Base-by-base conservation (phyloP, 176 grass and related monocot genomes). In the Microstegium vimineum region DNA sequence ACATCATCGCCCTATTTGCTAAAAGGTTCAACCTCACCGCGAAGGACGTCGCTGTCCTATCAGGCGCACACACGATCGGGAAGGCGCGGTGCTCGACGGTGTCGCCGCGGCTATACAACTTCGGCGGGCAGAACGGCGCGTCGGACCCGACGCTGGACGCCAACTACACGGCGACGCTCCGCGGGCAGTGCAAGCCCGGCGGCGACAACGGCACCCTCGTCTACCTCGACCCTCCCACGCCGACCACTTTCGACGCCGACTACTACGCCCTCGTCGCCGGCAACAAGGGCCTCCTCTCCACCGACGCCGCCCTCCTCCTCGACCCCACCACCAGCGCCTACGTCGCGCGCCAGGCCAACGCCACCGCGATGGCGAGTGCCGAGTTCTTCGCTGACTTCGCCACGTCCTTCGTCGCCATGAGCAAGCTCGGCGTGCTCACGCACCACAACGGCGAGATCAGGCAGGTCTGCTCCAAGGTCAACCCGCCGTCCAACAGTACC, bases 31-130 rank as follows among this genome's bases (percentile, higher is more conserved):
- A 92, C 85, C 84, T 92, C 62, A 92, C 90, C 4, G 87, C 66
- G 56, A 89, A 92, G 84, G 87, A 92, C 57, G 76, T 92, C 40
- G 90, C 70, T 31, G 84, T 92, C 88, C 84, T 90, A 66, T 20
- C n/a, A 83, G 86, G 87, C 4, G 87, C 87, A n/a, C 87, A 89
- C 82, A 89, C 87, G 7, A 84, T 89, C 70, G 82, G 87, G 12
- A 80, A 25, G 40, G 87, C 87, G 18, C 76, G 83, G 76, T 92
- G 87, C 84, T 75, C 62, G 25, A 30, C 87, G 83, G 79, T 89
- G 42, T 84, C 83, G 5, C 8, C 45, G 33, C 90, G 84, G 51
- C 69, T 89, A 34, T 90, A 92, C 90, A 75, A 42, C 71, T 80
- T 87, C 86, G 81, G 11, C 71, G 62, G 82, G 7, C 22, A 46